phyloP scores from a whole-genome alignment of 805 yeast species.

The Nakazawaea populi region DNA sequence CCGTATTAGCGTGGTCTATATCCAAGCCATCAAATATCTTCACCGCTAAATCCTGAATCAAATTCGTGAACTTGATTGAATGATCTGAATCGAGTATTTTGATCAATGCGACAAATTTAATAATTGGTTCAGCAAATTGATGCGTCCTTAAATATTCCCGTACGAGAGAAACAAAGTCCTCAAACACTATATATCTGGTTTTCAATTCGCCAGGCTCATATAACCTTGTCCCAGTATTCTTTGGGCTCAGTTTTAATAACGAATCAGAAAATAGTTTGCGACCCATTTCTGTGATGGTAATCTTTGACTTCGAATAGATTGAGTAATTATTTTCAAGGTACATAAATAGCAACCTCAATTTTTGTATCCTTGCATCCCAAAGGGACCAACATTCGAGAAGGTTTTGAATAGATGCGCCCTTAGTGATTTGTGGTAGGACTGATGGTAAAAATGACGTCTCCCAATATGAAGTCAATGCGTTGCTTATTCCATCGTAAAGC shows the following conservation, averaged over 20 bases:
- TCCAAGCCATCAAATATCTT: constrained; percentile 17
- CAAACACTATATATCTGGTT: constrained; percentile 3
- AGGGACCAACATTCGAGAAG: not conserved
- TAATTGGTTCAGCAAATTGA: not conserved
- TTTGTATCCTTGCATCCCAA: not conserved
- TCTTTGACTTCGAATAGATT: constrained; percentile 2
- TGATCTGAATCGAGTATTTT: constrained; percentile 15
- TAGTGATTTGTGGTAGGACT: not conserved
- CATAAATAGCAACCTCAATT: constrained; percentile 1
- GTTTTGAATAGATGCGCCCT: not conserved
- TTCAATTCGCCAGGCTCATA: constrained; percentile 7
- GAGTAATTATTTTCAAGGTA: constrained; percentile 6
- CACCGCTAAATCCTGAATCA: constrained; percentile 13
- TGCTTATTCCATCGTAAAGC: not conserved
- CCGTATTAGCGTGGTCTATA: not conserved
- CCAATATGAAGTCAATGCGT: not conserved
- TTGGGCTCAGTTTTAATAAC: not conserved
- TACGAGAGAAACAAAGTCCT: not conserved
- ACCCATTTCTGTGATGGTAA: not conserved
- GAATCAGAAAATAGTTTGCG: not conserved
- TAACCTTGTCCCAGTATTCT: not conserved
- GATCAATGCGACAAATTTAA: not conserved
- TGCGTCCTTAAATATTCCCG: not conserved
- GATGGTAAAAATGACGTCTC: not conserved
- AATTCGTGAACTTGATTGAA: constrained; percentile 12